Evolutionary conservation across 1,284 basidiomycete genomes (phyloP), one percentile per base, ranked within the genome.

Genomic region (Ceratobasidium sp.): DNA sequence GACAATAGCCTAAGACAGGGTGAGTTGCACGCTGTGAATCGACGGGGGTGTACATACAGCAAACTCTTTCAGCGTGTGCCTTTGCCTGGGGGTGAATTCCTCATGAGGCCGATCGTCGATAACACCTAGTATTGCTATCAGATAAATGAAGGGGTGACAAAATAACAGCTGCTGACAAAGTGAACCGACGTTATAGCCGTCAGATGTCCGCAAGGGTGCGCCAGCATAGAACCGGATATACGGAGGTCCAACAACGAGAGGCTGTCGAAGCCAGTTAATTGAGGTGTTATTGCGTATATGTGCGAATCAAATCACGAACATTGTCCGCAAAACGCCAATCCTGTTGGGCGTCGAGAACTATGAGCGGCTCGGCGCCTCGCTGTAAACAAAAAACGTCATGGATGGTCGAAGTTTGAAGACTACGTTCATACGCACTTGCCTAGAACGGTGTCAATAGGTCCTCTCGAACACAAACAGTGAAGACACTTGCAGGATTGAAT

Each of bases 61-160:
- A 81, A 98, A 98, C 82, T 98, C 96, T 80, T 97, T 97, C 75
- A 98, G 85, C 0, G 94, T 96, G 83, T 97, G 93, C 54, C 96
- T 85, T 79, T 95, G 94, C 39, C 96, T 85, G 22, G 96, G 95
- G 2, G 90, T 90, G 80, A 98, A 98, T 76, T 96, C 94, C 19
- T 88, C 85, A 58, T 93, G 86, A 1, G 95, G 94, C 56, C 88
- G 86, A 80, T 95, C 92, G 78, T 97, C 95, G 77, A 96, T 90
- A 73, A 98, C 86, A 64, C 94, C 53, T 48, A 49, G 46, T 2
- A 22, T 2, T 14, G 31, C 31, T 16, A 37, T 22, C 9, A 13
- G n/a, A 34, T 46, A n/a, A 75, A 19, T 34, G 16, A 6, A 22
- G n/a, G 24, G 19, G 29, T n/a, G 16, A 11, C 2, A n/a, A 22